phyloP scores from a whole-genome alignment of 805 yeast species.

The Saccharomycopsis amapae region DNA sequence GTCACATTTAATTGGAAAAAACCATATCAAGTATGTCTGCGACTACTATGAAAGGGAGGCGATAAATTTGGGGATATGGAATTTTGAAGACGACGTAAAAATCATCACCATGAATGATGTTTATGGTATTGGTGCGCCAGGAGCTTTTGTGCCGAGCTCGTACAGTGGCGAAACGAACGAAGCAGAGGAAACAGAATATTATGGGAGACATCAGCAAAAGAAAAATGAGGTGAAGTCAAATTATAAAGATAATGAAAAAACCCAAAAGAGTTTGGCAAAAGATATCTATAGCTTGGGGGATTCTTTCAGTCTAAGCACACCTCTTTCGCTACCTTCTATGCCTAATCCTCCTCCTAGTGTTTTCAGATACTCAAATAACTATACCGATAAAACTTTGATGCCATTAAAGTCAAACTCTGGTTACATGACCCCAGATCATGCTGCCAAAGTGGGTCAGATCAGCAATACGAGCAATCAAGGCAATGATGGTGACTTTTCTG shows the following conservation, averaged over 20 bases:
- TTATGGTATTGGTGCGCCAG: slow-evolving; percentile 4
- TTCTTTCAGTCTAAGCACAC: slow-evolving; percentile 9
- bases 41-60: slow-evolving; percentile 56
- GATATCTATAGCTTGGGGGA: background rate
- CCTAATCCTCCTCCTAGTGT: slow-evolving; percentile 22
- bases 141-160: background rate
- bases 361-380: slow-evolving; percentile 7
- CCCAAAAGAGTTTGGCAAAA: background rate
- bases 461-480: background rate
- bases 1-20: slow-evolving; percentile 69
- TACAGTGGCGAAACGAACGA: background rate
- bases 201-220: background rate
- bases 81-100: slow-evolving; percentile 28
- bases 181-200: background rate
- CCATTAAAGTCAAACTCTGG: background rate
- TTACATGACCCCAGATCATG: too few species aligned
- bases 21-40: slow-evolving; percentile 64
- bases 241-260: background rate
- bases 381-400: background rate
- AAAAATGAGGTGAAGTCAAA: background rate
- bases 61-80: slow-evolving; percentile 22
- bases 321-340: slow-evolving; percentile 15
- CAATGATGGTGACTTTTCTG: too few species aligned
- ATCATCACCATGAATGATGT: slow-evolving; percentile 31
- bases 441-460: too few species aligned